A percentile compares a stretch with the other conserved stretches of the same genome.
Evolutionary conservation across 495 filamentous ascomycete genomes (phyloP).

Genomic region (Tuber calosporum): DNA sequence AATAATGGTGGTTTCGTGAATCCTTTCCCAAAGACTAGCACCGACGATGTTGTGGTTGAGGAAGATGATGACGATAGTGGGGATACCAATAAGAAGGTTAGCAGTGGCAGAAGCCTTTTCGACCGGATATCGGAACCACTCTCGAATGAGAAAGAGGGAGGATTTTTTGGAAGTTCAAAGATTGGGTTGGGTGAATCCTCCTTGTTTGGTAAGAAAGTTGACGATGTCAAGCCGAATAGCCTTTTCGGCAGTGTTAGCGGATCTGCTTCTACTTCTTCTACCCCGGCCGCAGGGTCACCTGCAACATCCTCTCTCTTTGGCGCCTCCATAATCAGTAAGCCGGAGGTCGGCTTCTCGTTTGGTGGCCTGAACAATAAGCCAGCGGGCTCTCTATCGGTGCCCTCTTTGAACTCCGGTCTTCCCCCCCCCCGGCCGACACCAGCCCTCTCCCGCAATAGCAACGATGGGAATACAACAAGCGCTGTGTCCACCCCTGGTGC

Average conservation of each 20-base stretch:
- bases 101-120: constrained; percentile 27
- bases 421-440: constrained; percentile 5
- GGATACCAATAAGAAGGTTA: constrained; percentile 17
- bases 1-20: constrained; percentile 33
- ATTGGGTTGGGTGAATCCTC: constrained; percentile 22
- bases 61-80: constrained; percentile 23
- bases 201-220: constrained; percentile 15
- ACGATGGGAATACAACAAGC: neutral
- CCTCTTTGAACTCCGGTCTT: neutral
- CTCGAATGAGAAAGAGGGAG: constrained; percentile 14
- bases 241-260: constrained; percentile 22
- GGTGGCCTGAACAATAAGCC: constrained; percentile 27
- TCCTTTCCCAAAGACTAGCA: constrained; percentile 22
- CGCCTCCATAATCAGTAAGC: constrained; percentile 8
- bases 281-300: constrained; percentile 12
- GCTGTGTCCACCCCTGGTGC: constrained; percentile 11
- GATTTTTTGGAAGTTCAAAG: constrained; percentile 19
- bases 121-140: constrained; percentile 27
- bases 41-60: constrained; percentile 27
- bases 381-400: constrained; percentile 14
- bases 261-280: constrained; percentile 16
- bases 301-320: constrained; percentile 25
- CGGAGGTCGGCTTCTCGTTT: constrained; percentile 32
- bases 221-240: neutral
- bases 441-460: constrained; percentile 5